Percentiles rank a stretch among this genome's conserved stretches.
Conservation (phyloP, 1,284 basidiomycete genomes). For the Leccinum angustisporum region DNA sequence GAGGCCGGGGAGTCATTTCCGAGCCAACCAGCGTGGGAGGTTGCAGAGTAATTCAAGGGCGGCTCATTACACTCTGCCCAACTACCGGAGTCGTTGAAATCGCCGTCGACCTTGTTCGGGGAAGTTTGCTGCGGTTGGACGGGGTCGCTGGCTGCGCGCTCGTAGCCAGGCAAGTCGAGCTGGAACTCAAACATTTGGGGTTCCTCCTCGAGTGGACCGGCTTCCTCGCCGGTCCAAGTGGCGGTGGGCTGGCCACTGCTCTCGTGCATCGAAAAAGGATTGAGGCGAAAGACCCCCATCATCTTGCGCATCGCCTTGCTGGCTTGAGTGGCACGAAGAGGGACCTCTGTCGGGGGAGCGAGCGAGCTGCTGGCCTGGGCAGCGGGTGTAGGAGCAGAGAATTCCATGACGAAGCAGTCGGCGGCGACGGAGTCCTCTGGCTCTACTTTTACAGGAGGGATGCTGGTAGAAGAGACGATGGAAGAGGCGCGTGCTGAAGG, state of each 20-base stretch:
- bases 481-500: slow-evolving; percentile 38
- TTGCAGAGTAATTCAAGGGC: slow-evolving; percentile 22
- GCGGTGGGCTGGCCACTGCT: slow-evolving; percentile 39
- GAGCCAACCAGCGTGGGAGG: slow-evolving; percentile 31
- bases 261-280: slow-evolving; percentile 71
- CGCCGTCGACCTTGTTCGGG: slow-evolving; percentile 15
- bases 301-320: slow-evolving; percentile 63
- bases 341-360: slow-evolving; percentile 62
- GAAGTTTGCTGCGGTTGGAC: slow-evolving; percentile 16
- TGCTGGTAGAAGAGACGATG: slow-evolving; percentile 30
- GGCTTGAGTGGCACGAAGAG: slow-evolving; percentile 70
- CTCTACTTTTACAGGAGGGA: slow-evolving; percentile 32
- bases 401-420: slow-evolving; percentile 40
- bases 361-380: slow-evolving; percentile 37
- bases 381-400: slow-evolving; percentile 31
- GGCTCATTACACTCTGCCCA: slow-evolving; percentile 29
- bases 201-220: slow-evolving; percentile 55
- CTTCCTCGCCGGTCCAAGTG: slow-evolving; percentile 45
- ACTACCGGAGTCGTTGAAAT: slow-evolving; percentile 17
- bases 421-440: slow-evolving; percentile 28
- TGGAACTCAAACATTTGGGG: slow-evolving; percentile 65
- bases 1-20: slow-evolving; percentile 29
- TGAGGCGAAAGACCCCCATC: slow-evolving; percentile 75
- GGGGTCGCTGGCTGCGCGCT: slow-evolving; percentile 21
- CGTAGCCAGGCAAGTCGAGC: slow-evolving; percentile 40